These are phyloP conservation scores for Trichoderma cornu-damae DNA, from an alignment of 2,329 filamentous ascomycete genomes.

Conservation along the genomic window DNA sequence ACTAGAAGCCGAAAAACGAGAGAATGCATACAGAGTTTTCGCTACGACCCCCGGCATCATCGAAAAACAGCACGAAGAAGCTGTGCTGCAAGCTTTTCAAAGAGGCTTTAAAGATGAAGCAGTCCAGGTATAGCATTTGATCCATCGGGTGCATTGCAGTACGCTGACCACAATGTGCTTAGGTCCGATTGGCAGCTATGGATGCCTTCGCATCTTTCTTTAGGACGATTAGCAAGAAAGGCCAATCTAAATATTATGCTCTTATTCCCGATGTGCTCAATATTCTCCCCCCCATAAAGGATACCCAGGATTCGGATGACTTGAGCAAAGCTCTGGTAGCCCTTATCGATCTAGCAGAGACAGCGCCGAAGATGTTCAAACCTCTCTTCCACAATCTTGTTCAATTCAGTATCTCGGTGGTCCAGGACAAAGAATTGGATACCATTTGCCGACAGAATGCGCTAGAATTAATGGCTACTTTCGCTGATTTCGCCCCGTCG, in stretches of 20 bases:
- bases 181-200: constrained; percentile 91
- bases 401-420: constrained; percentile 85
- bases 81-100: constrained; percentile 82
- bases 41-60: constrained; percentile 93
- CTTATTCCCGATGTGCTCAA: constrained; percentile 90
- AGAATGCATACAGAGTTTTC: constrained; percentile 92
- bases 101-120: constrained; percentile 89
- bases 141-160: background rate
- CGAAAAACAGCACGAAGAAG: constrained; percentile 88
- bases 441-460: constrained; percentile 91
- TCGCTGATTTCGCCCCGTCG: constrained; percentile 86
- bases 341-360: constrained; percentile 89
- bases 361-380: constrained; percentile 97
- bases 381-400: constrained; percentile 88
- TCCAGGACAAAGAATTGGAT: constrained; percentile 91
- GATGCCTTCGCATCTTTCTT: constrained; percentile 97
- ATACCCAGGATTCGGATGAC: constrained; percentile 82
- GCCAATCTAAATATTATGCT: constrained; percentile 78
- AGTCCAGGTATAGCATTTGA: constrained; percentile 56
- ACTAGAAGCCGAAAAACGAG: constrained; percentile 73
- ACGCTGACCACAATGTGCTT: background rate
- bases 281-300: constrained; percentile 89
- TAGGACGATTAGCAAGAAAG: constrained; percentile 81
- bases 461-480: constrained; percentile 94
- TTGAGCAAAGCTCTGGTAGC: constrained; percentile 85